Evolutionary conservation across 495 filamentous ascomycete species (phyloP).

Genomic region (Antarctomyces pellizariae): DNA sequence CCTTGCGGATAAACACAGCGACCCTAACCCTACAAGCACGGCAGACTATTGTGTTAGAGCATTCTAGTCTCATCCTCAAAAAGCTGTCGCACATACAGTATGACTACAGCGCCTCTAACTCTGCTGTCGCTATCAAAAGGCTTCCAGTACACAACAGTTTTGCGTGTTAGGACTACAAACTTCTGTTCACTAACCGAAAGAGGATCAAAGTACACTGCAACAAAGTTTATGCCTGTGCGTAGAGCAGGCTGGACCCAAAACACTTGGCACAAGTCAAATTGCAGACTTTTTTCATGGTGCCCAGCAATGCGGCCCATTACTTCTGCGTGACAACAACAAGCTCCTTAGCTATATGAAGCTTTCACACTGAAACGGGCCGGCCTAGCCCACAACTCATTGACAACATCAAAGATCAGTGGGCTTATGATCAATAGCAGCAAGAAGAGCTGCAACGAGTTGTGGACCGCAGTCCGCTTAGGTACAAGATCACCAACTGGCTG

Average conservation of each 20-base stretch:
- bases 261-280: too few relatives aligned
- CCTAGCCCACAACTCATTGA: neutral
- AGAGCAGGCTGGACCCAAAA: too few relatives aligned
- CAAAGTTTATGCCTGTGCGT: too few relatives aligned
- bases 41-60: neutral
- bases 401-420: neutral
- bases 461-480: neutral
- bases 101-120: neutral
- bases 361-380: too few relatives aligned
- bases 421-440: neutral
- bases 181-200: too few relatives aligned
- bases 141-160: neutral
- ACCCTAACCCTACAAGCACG: neutral
- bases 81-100: neutral
- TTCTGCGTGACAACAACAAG: neutral
- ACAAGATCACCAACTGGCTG: neutral
- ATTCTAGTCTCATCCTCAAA: neutral
- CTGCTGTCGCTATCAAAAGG: neutral
- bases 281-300: neutral
- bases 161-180: too few relatives aligned
- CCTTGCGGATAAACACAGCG: neutral
- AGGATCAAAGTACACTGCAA: too few relatives aligned
- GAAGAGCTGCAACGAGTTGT: neutral
- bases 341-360: too few relatives aligned
- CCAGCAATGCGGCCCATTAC: conserved; percentile 1